Evolutionary conservation across 2,329 filamentous ascomycete genomes (phyloP).

Genomic region (Fusarium devonianum): DNA sequence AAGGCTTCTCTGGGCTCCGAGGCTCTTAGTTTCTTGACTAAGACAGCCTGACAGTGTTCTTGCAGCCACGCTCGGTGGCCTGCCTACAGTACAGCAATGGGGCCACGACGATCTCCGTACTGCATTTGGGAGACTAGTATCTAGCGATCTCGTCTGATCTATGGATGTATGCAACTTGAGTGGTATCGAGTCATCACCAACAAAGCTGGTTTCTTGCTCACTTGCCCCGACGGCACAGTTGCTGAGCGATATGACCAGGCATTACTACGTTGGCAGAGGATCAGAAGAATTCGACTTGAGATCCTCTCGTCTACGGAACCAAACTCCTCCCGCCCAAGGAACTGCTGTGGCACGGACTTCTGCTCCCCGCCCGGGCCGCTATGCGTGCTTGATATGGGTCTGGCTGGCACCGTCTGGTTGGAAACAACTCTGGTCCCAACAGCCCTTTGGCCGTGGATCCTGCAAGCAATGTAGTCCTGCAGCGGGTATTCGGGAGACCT

Average conservation of each 20-base stretch:
- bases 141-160: no score
- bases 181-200: no score
- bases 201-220: no score
- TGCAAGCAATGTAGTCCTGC: slow-evolving; percentile 15
- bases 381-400: not conserved
- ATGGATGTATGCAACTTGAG: no score
- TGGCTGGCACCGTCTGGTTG: slow-evolving; percentile 1
- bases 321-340: no score
- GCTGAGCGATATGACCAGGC: no score
- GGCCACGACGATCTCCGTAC: no score
- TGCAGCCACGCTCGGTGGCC: not conserved
- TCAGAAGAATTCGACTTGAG: no score
- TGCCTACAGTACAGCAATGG: slow-evolving; percentile 9
- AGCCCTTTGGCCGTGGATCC: not conserved
- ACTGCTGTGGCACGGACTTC: not conserved
- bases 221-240: no score
- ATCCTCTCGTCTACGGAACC: no score
- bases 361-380: not conserved
- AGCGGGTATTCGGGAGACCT: slow-evolving; percentile 13
- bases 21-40: slow-evolving; percentile 3
- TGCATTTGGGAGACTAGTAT: no score
- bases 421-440: slow-evolving; percentile 2
- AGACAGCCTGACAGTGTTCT: not conserved
- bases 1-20: slow-evolving; percentile 16
- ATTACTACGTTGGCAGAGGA: no score